A percentile compares a stretch with the other conserved stretches of the same genome.
Evolutionary conservation across 2,329 filamentous ascomycete genomes (phyloP).

Genomic region (Ceratocystis alfenasii): DNA sequence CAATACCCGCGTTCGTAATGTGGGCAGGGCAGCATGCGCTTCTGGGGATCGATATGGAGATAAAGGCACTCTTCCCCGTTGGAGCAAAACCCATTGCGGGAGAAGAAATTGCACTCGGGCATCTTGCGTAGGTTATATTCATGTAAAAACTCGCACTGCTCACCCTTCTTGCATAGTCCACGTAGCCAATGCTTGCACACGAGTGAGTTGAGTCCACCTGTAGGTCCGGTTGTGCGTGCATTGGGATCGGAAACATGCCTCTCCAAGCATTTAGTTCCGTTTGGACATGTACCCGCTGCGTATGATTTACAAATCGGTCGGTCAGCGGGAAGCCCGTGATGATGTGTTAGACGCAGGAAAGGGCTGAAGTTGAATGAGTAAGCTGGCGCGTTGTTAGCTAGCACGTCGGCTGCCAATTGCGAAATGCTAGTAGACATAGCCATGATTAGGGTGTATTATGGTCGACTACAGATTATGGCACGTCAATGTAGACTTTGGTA

Average conservation of each 20-base stretch:
- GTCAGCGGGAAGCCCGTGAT: conserved; percentile 68
- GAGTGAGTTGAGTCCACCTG: conserved; percentile 58
- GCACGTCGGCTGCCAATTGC: conserved; percentile 36
- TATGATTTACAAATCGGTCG: conserved; percentile 78
- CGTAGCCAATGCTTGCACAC: conserved; percentile 99
- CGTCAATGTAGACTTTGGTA: conserved; percentile 11
- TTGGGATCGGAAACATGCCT: conserved; percentile 50
- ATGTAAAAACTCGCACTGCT: conserved; percentile 93
- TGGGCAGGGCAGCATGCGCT: conserved; percentile 67
- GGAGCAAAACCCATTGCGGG: conserved; percentile 83
- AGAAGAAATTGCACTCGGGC: conserved; percentile 96
- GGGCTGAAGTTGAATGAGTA: conserved; percentile 76
- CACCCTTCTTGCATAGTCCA: conserved; percentile 93
- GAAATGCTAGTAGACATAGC: conserved; percentile 25
- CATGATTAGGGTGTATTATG: conserved; percentile 20
- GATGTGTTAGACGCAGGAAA: conserved; percentile 71
- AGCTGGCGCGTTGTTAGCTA: conserved; percentile 42
- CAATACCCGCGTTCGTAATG: conserved; percentile 95
- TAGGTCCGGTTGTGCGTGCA: conserved; percentile 30
- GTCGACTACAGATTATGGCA: neutral
- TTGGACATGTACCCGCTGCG: conserved; percentile 72
- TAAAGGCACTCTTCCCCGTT: conserved; percentile 96
- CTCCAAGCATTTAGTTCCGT: conserved; percentile 74
- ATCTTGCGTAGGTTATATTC: conserved; percentile 97
- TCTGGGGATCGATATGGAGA: conserved; percentile 74